Evolutionary conservation across 768 basidiomycete genomes (phyloP).

Genomic region (Kwoniella heveanensis): DNA sequence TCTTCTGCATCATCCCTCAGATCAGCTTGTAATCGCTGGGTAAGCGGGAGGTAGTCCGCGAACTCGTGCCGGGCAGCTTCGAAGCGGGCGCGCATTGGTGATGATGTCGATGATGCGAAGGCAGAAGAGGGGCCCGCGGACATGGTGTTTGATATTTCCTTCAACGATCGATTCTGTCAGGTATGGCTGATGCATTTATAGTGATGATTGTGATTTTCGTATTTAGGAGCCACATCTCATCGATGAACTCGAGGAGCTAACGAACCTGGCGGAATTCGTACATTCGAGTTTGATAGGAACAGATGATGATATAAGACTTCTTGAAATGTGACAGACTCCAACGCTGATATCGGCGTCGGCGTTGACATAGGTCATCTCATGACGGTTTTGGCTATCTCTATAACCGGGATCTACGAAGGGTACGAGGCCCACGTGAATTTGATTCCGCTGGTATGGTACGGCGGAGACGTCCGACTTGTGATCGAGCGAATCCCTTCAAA

Average conservation of each 20-base stretch:
- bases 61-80: constrained; percentile 33
- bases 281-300: too few species aligned
- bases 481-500: too few species aligned
- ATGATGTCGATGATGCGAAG: not conserved
- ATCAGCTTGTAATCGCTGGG: constrained; percentile 39
- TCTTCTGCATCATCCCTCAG: constrained; percentile 39
- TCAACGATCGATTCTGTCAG: too few species aligned
- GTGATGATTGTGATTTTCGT: too few species aligned
- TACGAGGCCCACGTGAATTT: not conserved
- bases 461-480: constrained; percentile 7
- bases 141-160: not conserved
- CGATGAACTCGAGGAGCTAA: too few species aligned
- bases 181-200: too few species aligned
- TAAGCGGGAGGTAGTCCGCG: constrained; percentile 36
- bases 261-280: too few species aligned
- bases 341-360: too few species aligned
- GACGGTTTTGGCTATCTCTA: not conserved
- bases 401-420: not conserved
- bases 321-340: too few species aligned
- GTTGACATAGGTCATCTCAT: not conserved
- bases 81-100: constrained; percentile 4
- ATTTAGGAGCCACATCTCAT: too few species aligned
- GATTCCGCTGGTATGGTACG: not conserved
- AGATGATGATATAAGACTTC: too few species aligned
- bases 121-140: not conserved